Evolutionary conservation across 805 yeast genomes (phyloP).

Genomic region (Candida parachauliodes): DNA sequence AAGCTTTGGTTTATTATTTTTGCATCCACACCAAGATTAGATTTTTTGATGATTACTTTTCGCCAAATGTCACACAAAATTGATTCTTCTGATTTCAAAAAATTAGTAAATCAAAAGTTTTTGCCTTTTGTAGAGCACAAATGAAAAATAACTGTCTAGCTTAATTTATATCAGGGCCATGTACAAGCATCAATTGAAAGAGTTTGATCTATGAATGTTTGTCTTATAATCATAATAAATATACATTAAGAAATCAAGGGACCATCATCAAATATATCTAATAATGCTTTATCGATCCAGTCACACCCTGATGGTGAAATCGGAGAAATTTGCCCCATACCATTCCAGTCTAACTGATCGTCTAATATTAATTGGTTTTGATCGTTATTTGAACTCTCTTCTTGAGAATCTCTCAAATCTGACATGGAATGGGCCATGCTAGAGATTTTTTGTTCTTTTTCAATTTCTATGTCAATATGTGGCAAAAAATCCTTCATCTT

Average conservation of each 20-base stretch:
- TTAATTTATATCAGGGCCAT: too few species aligned
- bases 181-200: too few species aligned
- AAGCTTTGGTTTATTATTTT: too few species aligned
- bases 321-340: conserved; percentile 12
- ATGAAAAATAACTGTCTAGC: too few species aligned
- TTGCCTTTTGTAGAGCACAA: too few species aligned
- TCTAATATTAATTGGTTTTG: conserved; percentile 7
- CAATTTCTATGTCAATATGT: conserved; percentile 13
- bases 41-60: too few species aligned
- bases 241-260: not conserved
- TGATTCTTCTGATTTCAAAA: too few species aligned
- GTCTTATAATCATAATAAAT: too few species aligned
- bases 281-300: conserved; percentile 46
- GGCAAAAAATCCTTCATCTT: conserved; percentile 33
- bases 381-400: not conserved
- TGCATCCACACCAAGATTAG: too few species aligned
- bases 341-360: conserved; percentile 10
- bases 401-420: not conserved
- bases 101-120: too few species aligned
- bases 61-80: too few species aligned
- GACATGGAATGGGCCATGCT: conserved; percentile 2
- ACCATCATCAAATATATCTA: conserved; percentile 13
- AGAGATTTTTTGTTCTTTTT: not conserved
- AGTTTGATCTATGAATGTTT: too few species aligned
- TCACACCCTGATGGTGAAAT: conserved; percentile 52